Conservation (phyloP, 1,139 yeast species). For the Candida pseudoviswanathii region DNA sequence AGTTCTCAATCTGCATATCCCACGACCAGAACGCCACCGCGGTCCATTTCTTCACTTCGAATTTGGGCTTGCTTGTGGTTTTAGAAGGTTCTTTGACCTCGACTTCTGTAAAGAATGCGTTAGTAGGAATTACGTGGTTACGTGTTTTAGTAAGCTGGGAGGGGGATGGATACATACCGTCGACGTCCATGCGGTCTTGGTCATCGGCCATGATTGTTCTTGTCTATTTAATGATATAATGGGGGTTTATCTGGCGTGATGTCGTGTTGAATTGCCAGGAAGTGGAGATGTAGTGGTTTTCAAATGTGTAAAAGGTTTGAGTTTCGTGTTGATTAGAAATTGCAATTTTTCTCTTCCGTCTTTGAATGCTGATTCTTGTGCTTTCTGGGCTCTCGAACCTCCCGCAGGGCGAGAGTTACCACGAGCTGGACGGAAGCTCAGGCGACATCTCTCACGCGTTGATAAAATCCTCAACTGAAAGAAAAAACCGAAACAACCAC, state of each 20-base stretch:
- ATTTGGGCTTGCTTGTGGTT: conserved; percentile 32
- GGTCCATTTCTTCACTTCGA: conserved; percentile 75
- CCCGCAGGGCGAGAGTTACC: too few species aligned
- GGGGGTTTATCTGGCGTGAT: too few species aligned
- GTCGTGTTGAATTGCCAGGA: too few species aligned
- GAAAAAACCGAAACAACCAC: background rate
- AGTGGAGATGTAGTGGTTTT: background rate
- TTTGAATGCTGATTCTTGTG: too few species aligned
- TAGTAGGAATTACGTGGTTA: background rate
- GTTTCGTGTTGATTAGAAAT: conserved; percentile 1
- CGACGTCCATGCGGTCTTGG: conserved; percentile 18
- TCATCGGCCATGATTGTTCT: conserved; percentile 10
- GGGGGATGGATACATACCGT: conserved; percentile 14
- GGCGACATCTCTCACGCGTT: too few species aligned
- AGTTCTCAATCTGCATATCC: conserved; percentile 92
- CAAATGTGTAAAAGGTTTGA: background rate
- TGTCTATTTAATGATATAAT: background rate
- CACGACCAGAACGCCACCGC: conserved; percentile 99
- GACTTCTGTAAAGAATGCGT: conserved; percentile 8
- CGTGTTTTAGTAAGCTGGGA: background rate
- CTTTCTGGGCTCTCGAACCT: too few species aligned
- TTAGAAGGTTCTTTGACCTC: conserved; percentile 11
- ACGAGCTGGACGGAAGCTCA: too few species aligned
- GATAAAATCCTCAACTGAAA: background rate
- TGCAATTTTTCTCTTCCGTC: background rate